phyloP scores from a whole-genome alignment of 208 protist genomes.

The Entamoeba moshkovskii region DNA sequence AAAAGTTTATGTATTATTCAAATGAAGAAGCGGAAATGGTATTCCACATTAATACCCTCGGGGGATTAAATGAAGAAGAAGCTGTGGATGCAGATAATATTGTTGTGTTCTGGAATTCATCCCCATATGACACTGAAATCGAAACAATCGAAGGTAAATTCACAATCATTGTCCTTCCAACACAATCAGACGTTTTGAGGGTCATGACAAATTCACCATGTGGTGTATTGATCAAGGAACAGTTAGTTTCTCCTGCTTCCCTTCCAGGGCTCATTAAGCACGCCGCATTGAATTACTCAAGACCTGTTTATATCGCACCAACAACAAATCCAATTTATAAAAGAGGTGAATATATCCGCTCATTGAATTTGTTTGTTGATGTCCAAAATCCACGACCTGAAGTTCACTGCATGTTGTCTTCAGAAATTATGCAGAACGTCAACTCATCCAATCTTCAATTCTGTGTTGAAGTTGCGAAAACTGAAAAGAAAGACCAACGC shows the following conservation, averaged over 20 bases:
- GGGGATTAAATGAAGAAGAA: background rate
- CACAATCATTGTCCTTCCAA: background rate
- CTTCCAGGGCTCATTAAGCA: background rate
- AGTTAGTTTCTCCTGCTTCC: background rate
- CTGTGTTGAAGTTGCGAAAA: background rate
- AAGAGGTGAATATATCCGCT: background rate
- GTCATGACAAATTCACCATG: background rate
- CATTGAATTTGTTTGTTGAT: background rate
- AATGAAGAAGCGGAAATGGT: constrained; percentile 4
- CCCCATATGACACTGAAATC: background rate
- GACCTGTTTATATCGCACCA: background rate
- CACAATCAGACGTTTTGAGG: background rate
- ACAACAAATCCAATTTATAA: constrained; percentile 2
- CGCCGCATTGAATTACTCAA: background rate
- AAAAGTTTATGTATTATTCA: background rate
- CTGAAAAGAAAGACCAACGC: background rate
- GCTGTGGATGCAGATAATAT: background rate
- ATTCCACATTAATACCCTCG: background rate
- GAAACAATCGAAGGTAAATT: background rate
- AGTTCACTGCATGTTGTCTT: background rate
- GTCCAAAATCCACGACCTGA: background rate
- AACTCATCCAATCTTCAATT: background rate
- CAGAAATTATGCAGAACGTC: background rate
- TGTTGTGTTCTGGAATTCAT: background rate
- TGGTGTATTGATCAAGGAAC: background rate